phyloP scores from a whole-genome alignment of 2,329 filamentous ascomycete genomes.

The Juglanconis sp. region DNA sequence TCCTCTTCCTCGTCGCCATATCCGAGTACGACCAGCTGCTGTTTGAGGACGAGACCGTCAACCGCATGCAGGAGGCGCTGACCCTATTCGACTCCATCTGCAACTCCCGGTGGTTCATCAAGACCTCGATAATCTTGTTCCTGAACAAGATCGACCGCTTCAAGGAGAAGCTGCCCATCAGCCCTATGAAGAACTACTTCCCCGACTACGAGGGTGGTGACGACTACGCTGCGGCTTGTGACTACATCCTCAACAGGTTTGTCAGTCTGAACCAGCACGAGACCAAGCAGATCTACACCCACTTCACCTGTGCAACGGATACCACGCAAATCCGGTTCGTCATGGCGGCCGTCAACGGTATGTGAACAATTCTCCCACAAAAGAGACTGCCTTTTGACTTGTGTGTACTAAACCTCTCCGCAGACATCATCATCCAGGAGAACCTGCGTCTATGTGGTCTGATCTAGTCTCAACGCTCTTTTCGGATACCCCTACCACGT shows the following conservation, averaged over 20 bases:
- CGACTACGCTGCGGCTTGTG: conserved; percentile 92
- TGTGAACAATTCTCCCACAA: conserved; percentile 28
- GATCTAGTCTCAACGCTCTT: conserved; percentile 55
- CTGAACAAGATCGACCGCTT: conserved; percentile 89
- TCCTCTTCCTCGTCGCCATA: conserved; percentile 94
- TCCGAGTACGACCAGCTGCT: conserved; percentile 95
- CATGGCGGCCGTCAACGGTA: conserved; percentile 99
- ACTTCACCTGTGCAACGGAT: conserved; percentile 98
- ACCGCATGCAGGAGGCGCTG: conserved; percentile 87
- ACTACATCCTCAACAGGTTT: conserved; percentile 98
- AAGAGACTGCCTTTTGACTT: too few relatives aligned
- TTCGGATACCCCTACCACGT: conserved; percentile 20
- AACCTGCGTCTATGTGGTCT: conserved; percentile 95
- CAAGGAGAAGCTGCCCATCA: conserved; percentile 78
- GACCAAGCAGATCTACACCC: conserved; percentile 99
- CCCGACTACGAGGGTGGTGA: conserved; percentile 91
- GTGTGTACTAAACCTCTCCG: conserved; percentile 37
- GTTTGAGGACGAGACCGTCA: conserved; percentile 95
- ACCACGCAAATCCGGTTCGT: conserved; percentile 99
- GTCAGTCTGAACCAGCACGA: conserved; percentile 98
- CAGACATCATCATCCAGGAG: conserved; percentile 99
- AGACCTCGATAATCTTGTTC: conserved; percentile 85
- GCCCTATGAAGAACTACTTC: conserved; percentile 86
- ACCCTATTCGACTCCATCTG: conserved; percentile 85
- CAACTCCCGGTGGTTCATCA: conserved; percentile 87